Evolutionary conservation across 768 basidiomycete species (phyloP).

Genomic region (Serendipita sp.): DNA sequence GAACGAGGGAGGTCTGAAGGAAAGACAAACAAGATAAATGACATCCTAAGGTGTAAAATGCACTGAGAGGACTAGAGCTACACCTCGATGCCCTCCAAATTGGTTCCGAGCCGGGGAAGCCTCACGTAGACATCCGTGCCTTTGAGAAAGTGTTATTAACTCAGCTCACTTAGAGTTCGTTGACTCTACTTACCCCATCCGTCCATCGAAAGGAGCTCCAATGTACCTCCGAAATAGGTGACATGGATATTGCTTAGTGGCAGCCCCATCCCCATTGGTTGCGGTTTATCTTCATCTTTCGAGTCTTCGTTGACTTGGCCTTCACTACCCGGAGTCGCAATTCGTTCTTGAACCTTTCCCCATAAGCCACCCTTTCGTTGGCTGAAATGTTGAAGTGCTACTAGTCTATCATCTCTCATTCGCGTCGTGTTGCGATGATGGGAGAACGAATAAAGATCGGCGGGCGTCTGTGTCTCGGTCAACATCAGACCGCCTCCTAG

Average conservation of each 20-base stretch:
- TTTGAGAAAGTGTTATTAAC: constrained; percentile 15
- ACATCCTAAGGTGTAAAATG: too few species aligned
- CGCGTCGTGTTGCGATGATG: constrained; percentile 62
- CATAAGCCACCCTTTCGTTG: constrained; percentile 43
- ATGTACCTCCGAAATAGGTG: constrained; percentile 69
- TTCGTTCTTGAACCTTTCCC: constrained; percentile 69
- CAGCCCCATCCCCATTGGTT: constrained; percentile 62
- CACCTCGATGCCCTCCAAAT: constrained; percentile 69
- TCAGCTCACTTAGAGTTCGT: neutral
- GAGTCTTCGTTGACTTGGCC: constrained; percentile 13
- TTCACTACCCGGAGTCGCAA: constrained; percentile 21
- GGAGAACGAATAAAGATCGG: constrained; percentile 80
- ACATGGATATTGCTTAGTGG: constrained; percentile 85
- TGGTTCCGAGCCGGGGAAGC: constrained; percentile 75
- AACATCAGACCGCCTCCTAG: constrained; percentile 56
- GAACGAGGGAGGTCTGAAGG: too few species aligned
- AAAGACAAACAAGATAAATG: too few species aligned
- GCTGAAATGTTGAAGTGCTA: constrained; percentile 48
- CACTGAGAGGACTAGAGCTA: constrained; percentile 15
- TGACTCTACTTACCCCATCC: constrained; percentile 49
- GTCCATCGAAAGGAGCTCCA: constrained; percentile 63
- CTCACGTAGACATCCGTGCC: constrained; percentile 73
- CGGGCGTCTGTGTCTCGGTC: constrained; percentile 38
- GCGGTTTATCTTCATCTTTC: constrained; percentile 20
- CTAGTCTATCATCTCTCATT: constrained; percentile 47